Conservation (phyloP, 1,139 yeast genomes). For the Blastobotrys indianensis region DNA sequence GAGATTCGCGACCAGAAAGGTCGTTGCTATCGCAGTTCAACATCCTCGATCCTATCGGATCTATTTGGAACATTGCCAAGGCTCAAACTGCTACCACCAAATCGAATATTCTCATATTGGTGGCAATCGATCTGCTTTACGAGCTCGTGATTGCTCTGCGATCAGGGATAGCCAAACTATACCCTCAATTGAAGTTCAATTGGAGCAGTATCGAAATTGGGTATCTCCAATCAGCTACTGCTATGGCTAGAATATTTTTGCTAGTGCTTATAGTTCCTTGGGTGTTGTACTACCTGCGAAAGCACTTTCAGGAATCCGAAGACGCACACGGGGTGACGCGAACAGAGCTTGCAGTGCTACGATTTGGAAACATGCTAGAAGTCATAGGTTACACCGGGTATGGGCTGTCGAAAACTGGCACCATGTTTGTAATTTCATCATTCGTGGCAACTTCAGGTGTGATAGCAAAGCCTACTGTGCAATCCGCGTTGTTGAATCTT, state of each 20-base stretch:
- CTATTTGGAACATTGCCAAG: constrained; percentile 14
- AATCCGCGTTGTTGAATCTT: constrained; percentile 19
- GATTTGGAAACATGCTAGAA: constrained; percentile 19
- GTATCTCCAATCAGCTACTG: constrained; percentile 21
- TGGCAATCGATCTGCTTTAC: constrained; percentile 18
- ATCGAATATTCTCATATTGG: constrained; percentile 16
- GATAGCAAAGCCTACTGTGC: constrained; percentile 22
- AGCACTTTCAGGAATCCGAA: constrained; percentile 9
- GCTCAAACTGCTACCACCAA: constrained; percentile 8
- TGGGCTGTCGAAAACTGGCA: constrained; percentile 17
- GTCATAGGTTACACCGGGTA: constrained; percentile 21
- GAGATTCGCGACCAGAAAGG: constrained; percentile 1
- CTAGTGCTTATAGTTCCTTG: constrained; percentile 18
- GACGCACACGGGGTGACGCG: constrained; percentile 11
- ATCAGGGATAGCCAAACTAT: constrained; percentile 20
- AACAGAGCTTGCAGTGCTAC: constrained; percentile 17
- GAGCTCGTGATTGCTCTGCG: constrained; percentile 21
- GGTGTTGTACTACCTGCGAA: constrained; percentile 10
- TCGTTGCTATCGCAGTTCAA: constrained; percentile 11
- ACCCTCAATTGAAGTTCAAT: constrained; percentile 21
- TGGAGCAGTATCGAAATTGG: constrained; percentile 23
- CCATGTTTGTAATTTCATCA: constrained; percentile 17
- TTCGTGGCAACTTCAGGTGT: constrained; percentile 24
- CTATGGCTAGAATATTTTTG: constrained; percentile 16
- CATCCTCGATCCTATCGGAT: constrained; percentile 12